A percentile compares a stretch with the other conserved stretches of the same genome.
Evolutionary conservation across 1,284 basidiomycete species (phyloP).

Genomic region (Heliocybe sulcata): DNA sequence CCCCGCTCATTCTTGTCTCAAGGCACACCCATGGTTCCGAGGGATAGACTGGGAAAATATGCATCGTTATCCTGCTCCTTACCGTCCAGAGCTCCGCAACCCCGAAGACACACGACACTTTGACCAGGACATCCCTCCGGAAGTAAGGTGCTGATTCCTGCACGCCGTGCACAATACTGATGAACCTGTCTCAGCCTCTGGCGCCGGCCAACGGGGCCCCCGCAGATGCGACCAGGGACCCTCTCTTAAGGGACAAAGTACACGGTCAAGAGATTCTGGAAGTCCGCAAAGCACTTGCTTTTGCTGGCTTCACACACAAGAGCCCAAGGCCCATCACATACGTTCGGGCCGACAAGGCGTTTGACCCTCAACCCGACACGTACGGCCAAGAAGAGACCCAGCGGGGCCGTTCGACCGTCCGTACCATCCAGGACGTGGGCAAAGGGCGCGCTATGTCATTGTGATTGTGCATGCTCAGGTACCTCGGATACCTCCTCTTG

Average conservation of each 20-base stretch:
- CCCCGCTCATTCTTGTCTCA: constrained; percentile 8
- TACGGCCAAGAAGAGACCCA: constrained; percentile 40
- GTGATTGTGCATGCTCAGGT: constrained; percentile 22
- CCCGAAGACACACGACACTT: constrained; percentile 88
- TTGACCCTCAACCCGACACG: constrained; percentile 46
- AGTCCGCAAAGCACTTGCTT: constrained; percentile 86
- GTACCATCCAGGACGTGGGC: constrained; percentile 48
- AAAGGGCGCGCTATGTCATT: constrained; percentile 74
- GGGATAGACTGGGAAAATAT: constrained; percentile 83
- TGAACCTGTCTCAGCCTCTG: constrained; percentile 52
- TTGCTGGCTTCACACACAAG: constrained; percentile 87
- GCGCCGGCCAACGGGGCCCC: constrained; percentile 84
- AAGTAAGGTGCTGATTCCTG: constrained; percentile 46
- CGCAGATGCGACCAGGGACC: constrained; percentile 81
- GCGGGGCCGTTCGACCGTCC: constrained; percentile 55
- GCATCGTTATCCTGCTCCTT: constrained; percentile 77
- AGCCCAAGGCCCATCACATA: constrained; percentile 73
- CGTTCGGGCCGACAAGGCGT: constrained; percentile 63
- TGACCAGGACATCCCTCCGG: constrained; percentile 86
- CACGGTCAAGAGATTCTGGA: constrained; percentile 84
- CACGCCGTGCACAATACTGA: constrained; percentile 1
- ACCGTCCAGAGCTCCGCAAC: constrained; percentile 73
- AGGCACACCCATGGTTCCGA: constrained; percentile 84
- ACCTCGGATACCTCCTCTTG: neutral
- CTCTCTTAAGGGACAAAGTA: constrained; percentile 75